Evolutionary conservation across 768 basidiomycete species (phyloP), one percentile per base, ranked within the genome.

Genomic region (Mycena rosella): DNA sequence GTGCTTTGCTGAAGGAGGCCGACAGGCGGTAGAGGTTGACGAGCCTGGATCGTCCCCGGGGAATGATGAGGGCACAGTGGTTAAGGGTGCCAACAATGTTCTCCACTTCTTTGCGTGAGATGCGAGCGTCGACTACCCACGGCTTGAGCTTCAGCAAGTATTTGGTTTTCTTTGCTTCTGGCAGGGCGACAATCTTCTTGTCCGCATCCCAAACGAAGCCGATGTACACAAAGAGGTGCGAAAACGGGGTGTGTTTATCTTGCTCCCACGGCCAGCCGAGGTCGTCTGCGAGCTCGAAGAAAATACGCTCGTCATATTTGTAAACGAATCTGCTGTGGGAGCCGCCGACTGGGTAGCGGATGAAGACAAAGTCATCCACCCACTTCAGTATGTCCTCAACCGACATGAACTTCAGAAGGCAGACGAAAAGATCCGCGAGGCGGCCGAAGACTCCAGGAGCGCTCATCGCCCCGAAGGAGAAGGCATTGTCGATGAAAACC

Each of bases 191-290:
- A 6, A n/a, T 45, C n/a, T 22, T 45, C 8, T 20, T n/a, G 2
- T 45, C 44, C 20, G 44, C 44, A n/a, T 45, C 44, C 44, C 44
- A 45, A 4, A 5, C 14, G 44, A 45, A 45, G 14, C 44, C 44
- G 44, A 45, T 45, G 61, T 74, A 76, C 17, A 10, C 18, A 56
- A 74, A 70, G 5, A 24, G 3, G 24, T 27, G 49, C 22, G 51
- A 34, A 44, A 75, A 75, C 4, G 44, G 44, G n/a, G 20, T n/a
- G n/a, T 47, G 57, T 38, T 76, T 74, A 5, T 49, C 29, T 3
- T n/a, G n/a, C 11, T 65, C 64, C 75, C 74, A 76, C 0, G 73
- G 72, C 70, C 72, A 73, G 3, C 75, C 72, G 0, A 75, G 62
- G 14, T 55, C 27, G 0, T 65, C 56, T 0, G 65, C 70, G n/a